Evolutionary conservation across 1,284 basidiomycete genomes (phyloP), one percentile per base, ranked within the genome.

Genomic region (Microbotryum saponariae): DNA sequence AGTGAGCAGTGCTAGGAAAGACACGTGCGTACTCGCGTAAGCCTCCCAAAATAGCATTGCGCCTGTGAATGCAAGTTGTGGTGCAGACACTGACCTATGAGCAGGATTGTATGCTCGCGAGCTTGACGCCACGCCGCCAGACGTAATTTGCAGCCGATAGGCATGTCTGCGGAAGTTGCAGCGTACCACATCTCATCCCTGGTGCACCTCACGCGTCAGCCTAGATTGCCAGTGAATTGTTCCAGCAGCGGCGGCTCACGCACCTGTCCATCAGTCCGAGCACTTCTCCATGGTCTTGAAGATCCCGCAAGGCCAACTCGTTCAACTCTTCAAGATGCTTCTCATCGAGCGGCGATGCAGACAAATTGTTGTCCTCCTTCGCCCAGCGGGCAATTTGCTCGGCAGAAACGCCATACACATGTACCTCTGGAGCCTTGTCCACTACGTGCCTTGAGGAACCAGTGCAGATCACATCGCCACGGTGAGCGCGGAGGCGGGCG

Each of bases 271-370:
- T 86, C 73, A 81, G 83, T 65, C 85, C 80, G 65, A 89, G 78
- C n/a, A 92, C 81, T 51, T 87, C 87, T 59, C 86, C 87, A 81
- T 87, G 91, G 71, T 85, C 80, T 46, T 85, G 79, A 57, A 96
- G 78, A 72, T 96, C 87, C 67, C 85, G 82, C 61, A 97, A 80
- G 20, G 92, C 92, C 3, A 68, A 45, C 14, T 64, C 12, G n/a
- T 54, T 59, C 8, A 64, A 56, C 71, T 88, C 85, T 66, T 85
- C 80, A 70, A 88, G 88, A 29, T 84, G 82, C 57, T 85, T 85
- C 68, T 87, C 83, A 70, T 86, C 86, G 42, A 80, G 74, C 44
- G 81, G 74, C 67, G 82, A 76, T 53, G 37, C 14, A 12, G 37
- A 42, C 16, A 42, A 6, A 12, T 18, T 42, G 37, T 42, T 42